phyloP scores from a whole-genome alignment of 257 asterid genomes.

The Scutellaria minor region DNA sequence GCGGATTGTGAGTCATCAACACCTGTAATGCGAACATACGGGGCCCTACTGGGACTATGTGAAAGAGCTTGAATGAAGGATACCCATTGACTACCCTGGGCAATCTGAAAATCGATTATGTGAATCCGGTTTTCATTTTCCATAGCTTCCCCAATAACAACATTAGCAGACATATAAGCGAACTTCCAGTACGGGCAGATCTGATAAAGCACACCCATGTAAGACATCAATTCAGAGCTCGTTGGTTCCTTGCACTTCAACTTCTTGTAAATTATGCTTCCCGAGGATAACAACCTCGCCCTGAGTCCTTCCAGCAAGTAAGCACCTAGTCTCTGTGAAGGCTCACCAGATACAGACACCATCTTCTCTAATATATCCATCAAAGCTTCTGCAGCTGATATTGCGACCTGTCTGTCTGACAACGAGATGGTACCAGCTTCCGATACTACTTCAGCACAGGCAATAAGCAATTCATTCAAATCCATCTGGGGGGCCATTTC shows the following conservation, averaged over 20 bases:
- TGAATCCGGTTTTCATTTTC: slow-evolving; percentile 70
- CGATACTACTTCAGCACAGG: slow-evolving; percentile 76
- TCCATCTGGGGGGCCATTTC: slow-evolving; percentile 81
- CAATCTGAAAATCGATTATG: slow-evolving; percentile 84
- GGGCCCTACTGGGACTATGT: slow-evolving; percentile 53
- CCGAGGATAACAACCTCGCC: slow-evolving; percentile 78
- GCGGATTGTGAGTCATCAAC: slow-evolving; percentile 63
- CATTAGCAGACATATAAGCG: slow-evolving; percentile 83
- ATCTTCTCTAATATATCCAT: slow-evolving; percentile 67
- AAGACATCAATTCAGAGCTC: slow-evolving; percentile 80
- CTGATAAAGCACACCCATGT: slow-evolving; percentile 76
- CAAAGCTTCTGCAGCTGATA: slow-evolving; percentile 66
- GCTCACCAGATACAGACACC: slow-evolving; percentile 94
- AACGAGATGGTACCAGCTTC: slow-evolving; percentile 53
- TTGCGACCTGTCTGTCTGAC: slow-evolving; percentile 45
- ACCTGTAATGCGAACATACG: slow-evolving; percentile 52
- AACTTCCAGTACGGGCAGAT: slow-evolving; percentile 88
- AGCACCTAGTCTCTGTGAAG: slow-evolving; percentile 81
- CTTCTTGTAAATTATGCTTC: slow-evolving; percentile 87
- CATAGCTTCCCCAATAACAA: slow-evolving; percentile 75
- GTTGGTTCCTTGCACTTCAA: slow-evolving; percentile 88
- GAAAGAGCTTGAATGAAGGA: slow-evolving; percentile 55
- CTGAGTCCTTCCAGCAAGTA: slow-evolving; percentile 93
- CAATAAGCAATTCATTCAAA: slow-evolving; percentile 63
- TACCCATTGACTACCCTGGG: slow-evolving; percentile 97